Evolutionary conservation across 805 yeast genomes (phyloP).

Genomic region (Kuraishia ogatae): DNA sequence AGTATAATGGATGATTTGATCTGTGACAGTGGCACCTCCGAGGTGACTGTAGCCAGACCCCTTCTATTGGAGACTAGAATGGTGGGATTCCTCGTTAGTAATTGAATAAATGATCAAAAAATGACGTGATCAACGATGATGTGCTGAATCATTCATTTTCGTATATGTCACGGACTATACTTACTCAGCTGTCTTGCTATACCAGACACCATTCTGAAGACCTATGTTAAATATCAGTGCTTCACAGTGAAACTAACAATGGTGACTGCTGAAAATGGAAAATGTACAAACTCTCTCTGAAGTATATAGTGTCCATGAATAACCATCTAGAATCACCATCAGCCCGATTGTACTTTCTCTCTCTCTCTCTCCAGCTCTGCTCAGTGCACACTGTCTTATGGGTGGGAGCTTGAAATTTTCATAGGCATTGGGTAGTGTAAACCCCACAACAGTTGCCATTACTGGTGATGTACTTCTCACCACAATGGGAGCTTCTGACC

Average conservation of each 20-base stretch:
- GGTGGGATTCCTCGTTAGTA: neutral
- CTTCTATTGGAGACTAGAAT: neutral
- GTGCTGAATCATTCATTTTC: too few relatives aligned
- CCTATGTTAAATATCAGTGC: too few relatives aligned
- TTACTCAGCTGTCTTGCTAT: neutral
- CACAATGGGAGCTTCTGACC: too few relatives aligned
- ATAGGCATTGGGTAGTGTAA: neutral
- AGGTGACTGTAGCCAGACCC: conserved; percentile 2
- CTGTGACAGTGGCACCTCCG: conserved; percentile 1
- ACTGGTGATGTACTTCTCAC: too few relatives aligned
- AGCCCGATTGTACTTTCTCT: neutral
- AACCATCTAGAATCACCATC: too few relatives aligned
- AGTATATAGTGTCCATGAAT: too few relatives aligned
- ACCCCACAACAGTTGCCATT: too few relatives aligned
- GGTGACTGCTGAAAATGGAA: neutral
- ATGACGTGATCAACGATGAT: too few relatives aligned
- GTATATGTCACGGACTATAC: neutral
- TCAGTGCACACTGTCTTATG: neutral
- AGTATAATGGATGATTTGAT: conserved; percentile 51
- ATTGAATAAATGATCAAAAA: too few relatives aligned
- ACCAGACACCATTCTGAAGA: neutral
- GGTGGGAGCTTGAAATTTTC: neutral
- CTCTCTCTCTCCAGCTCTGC: neutral
- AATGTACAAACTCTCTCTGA: too few relatives aligned
- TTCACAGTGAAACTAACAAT: too few relatives aligned